phyloP scores from a whole-genome alignment of 352 stramenopile genomes.

The Pythium plurisporium region DNA sequence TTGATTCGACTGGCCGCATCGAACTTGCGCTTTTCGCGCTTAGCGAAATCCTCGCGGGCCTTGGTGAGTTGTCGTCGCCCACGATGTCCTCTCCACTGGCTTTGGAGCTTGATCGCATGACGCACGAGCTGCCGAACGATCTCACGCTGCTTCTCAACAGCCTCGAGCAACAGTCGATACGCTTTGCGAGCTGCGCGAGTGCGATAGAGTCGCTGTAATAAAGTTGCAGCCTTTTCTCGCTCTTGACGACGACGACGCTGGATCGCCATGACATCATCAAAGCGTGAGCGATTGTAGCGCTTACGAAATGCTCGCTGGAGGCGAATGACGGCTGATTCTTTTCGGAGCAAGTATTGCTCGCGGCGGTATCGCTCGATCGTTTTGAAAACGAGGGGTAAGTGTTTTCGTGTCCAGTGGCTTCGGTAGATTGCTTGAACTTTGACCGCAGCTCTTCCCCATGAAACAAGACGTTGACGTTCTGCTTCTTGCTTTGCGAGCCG shows the following conservation, averaged over 20 bases:
- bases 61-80: conserved; percentile 33
- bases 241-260: conserved; percentile 55
- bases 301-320: conserved; percentile 57
- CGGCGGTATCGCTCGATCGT: conserved; percentile 55
- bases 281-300: conserved; percentile 58
- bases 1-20: conserved; percentile 63
- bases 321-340: conserved; percentile 33
- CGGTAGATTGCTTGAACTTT: conserved; percentile 57
- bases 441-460: conserved; percentile 41
- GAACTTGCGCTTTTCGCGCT: conserved; percentile 27
- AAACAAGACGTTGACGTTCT: conserved; percentile 31
- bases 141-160: conserved; percentile 38
- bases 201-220: conserved; percentile 59
- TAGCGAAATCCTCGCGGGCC: conserved; percentile 27
- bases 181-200: conserved; percentile 45
- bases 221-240: conserved; percentile 39
- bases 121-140: conserved; percentile 29
- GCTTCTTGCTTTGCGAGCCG: conserved; percentile 23
- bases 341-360: conserved; percentile 38
- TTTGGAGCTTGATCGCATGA: conserved; percentile 56
- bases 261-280: conserved; percentile 69
- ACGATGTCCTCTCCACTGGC: conserved; percentile 54
- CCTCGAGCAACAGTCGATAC: conserved; percentile 45
- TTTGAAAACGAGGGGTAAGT: conserved; percentile 50
- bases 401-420: conserved; percentile 51